Percentiles rank a stretch among this genome's conserved stretches.
Evolutionary conservation across 345 rosid species (phyloP).

Genomic region (Noccaea bulbosa): DNA sequence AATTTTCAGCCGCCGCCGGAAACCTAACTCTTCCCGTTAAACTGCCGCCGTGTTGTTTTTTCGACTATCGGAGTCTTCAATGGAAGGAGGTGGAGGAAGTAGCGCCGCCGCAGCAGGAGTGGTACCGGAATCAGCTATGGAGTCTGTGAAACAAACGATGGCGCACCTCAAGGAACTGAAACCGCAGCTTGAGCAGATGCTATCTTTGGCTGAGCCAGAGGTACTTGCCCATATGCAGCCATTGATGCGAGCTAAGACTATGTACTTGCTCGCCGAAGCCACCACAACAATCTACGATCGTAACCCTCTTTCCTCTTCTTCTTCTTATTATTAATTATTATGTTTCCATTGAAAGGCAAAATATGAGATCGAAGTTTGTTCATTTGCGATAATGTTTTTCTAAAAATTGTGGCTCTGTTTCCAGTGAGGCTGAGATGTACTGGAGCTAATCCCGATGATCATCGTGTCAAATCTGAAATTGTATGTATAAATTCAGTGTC

Average conservation of each 20-base stretch:
- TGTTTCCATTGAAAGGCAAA: neutral
- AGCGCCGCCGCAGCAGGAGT: slow-evolving; percentile 37
- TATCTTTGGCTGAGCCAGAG: slow-evolving; percentile 66
- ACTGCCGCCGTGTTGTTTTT: neutral
- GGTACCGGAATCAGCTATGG: slow-evolving; percentile 67
- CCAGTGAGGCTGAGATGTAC: slow-evolving; percentile 84
- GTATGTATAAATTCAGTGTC: slow-evolving; percentile 48
- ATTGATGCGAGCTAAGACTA: slow-evolving; percentile 70
- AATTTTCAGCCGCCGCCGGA: slow-evolving; percentile 15
- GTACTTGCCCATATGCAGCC: slow-evolving; percentile 68
- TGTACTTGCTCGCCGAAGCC: slow-evolving; percentile 69
- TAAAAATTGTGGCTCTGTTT: slow-evolving; percentile 8
- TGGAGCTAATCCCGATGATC: slow-evolving; percentile 81
- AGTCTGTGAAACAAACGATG: slow-evolving; percentile 63
- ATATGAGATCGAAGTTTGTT: slow-evolving; percentile 20
- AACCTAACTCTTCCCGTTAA: slow-evolving; percentile 25
- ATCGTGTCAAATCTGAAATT: slow-evolving; percentile 84
- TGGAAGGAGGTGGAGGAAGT: slow-evolving; percentile 49
- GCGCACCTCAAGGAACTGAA: slow-evolving; percentile 51
- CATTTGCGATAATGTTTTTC: neutral
- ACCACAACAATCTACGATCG: slow-evolving; percentile 67
- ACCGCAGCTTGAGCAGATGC: slow-evolving; percentile 58
- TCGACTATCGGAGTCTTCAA: neutral
- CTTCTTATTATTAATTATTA: neutral
- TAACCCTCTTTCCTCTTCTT: slow-evolving; percentile 28